phyloP scores from a whole-genome alignment of 2,329 filamentous ascomycete genomes.

The Colletotrichum kahawae region DNA sequence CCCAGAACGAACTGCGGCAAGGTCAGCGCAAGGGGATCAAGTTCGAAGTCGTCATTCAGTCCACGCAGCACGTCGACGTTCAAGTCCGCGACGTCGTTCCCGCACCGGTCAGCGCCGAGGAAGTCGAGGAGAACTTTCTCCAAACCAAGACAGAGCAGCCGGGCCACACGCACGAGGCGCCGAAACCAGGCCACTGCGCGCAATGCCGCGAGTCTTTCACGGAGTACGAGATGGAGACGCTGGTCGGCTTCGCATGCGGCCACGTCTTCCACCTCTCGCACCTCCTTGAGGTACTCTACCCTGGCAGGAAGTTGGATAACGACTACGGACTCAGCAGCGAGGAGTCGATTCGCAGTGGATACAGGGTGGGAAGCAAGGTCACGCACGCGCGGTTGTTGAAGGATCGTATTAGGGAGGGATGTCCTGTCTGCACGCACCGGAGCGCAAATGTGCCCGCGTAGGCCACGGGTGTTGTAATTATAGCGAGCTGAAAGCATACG shows the following conservation, averaged over 20 bases:
- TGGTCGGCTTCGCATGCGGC: conserved; percentile 82
- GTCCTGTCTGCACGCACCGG: conserved; percentile 57
- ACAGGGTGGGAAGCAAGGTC: conserved; percentile 84
- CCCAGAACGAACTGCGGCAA: conserved; percentile 79
- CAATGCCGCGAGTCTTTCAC: conserved; percentile 61
- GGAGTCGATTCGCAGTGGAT: conserved; percentile 48
- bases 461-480: not conserved
- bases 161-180: conserved; percentile 34
- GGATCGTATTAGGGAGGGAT: conserved; percentile 71
- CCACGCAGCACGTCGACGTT: conserved; percentile 46
- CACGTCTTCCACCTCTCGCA: conserved; percentile 83
- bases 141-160: conserved; percentile 30
- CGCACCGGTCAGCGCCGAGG: conserved; percentile 12
- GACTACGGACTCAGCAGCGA: conserved; percentile 49
- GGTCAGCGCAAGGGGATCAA: conserved; percentile 88
- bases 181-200: conserved; percentile 62
- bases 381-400: conserved; percentile 81
- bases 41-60: conserved; percentile 72
- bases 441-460: not conserved
- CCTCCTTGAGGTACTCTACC: conserved; percentile 60
- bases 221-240: conserved; percentile 70
- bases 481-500: not conserved
- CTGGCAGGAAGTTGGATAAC: conserved; percentile 50
- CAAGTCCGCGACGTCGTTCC: conserved; percentile 42
- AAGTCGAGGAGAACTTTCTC: conserved; percentile 21